Base-by-base conservation (phyloP, 2,329 filamentous ascomycete species). In the Aspergillus japonicus region DNA sequence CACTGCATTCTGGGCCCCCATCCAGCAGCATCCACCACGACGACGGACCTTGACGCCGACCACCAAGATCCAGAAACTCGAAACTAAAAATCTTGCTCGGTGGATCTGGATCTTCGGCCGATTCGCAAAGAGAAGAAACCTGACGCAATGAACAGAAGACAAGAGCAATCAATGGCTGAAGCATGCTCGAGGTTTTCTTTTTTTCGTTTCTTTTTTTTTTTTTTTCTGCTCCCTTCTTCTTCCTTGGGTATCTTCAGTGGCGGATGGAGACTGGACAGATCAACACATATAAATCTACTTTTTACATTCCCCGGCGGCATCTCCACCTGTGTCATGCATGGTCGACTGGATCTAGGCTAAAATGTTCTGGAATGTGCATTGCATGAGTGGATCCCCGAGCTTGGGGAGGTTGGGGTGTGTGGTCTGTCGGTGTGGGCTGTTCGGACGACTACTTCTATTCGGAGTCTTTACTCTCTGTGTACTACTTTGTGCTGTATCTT, bases 311-410 rank as follows among this genome's bases (percentile, higher is more conserved):
- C 23, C 26, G 23, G 35, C 35, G 52, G 52, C 53, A 31, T 48
- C 39, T 19, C 42, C 53, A 57, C 55, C 26, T 47, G 55, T 33
- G 47, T 51, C 48, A 57, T 50, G 47, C 55, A 50, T 48, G 55
- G 35, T 50, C 48, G 51, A 47, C 42, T 48, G 53, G 33, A 55
- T 55, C 53, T 48, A 49, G 31, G 21, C 31, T 42, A 26, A 29
- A 10, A 29, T 29, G 35, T 35, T 35, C 23, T 33, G 55, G 55
- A 57, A 57, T 57, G 55, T 57, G 55, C 48, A 35, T 35, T 29
- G 14, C 33, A 57, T 33, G 44, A 51, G 55, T 44, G 49, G 55
- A 57, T 47, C 54, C 44, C 44, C 48, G 48, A 44, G 47, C 47
- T 31, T 33, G 50, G 55, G 48, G 55, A 24, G 31, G 26, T 42